Conservation (phyloP, 306 rosid genomes). For the Cucurbita ficifolia region DNA sequence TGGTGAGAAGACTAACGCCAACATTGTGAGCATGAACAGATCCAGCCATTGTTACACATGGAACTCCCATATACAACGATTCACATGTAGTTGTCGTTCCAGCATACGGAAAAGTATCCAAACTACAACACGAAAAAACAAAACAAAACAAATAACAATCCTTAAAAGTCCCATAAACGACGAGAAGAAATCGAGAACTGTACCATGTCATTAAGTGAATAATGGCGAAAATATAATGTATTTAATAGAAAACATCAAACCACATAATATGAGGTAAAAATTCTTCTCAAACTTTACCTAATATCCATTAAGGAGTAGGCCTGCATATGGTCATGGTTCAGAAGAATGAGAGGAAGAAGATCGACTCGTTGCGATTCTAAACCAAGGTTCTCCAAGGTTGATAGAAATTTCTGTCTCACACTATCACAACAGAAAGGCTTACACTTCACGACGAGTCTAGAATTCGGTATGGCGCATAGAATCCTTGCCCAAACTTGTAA, state of each 20-base stretch:
- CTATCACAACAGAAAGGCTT: conserved; percentile 98
- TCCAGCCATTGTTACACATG: conserved; percentile 96
- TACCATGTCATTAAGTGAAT: not conserved
- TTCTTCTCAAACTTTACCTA: conserved; percentile 34
- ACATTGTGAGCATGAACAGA: conserved; percentile 97
- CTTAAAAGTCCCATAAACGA: not conserved
- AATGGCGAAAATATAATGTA: not conserved
- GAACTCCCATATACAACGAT: conserved; percentile 97
- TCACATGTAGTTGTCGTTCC: conserved; percentile 98
- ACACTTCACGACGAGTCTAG: conserved; percentile 96
- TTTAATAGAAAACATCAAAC: not conserved
- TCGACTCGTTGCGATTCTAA: conserved; percentile 88
- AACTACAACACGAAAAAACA: conserved; percentile 26
- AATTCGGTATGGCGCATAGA: conserved; percentile 74
- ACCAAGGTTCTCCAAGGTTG: conserved; percentile 80
- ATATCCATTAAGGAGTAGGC: conserved; percentile 98
- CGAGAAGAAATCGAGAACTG: not conserved
- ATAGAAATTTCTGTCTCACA: conserved; percentile 75
- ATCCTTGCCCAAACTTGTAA: conserved; percentile 95
- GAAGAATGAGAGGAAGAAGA: conserved; percentile 91
- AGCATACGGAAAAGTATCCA: conserved; percentile 99
- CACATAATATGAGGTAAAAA: not conserved
- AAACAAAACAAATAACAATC: not conserved
- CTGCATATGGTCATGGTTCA: conserved; percentile 95
- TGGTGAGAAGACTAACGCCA: conserved; percentile 93